These are phyloP conservation scores for Aspergillus brasiliensis DNA, from an alignment of 2,329 filamentous ascomycete species.

Conservation along the genomic window DNA sequence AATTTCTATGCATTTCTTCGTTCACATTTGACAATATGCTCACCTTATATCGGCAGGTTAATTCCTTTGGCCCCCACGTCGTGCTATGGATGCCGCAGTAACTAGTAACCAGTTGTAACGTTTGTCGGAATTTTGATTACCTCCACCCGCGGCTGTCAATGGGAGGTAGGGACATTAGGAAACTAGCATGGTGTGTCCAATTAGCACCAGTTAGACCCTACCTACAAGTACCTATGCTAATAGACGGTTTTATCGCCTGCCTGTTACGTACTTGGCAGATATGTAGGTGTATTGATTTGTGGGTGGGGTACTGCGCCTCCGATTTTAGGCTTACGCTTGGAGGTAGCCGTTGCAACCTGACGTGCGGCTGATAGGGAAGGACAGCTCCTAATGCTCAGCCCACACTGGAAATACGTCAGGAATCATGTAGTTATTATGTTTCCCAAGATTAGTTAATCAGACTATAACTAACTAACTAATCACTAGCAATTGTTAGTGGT, in stretches of 20 bases:
- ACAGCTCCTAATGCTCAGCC: neutral
- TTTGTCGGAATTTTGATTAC: neutral
- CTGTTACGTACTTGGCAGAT: neutral
- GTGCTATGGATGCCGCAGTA: neutral
- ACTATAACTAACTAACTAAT: neutral
- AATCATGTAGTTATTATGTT: neutral
- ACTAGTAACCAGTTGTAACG: neutral
- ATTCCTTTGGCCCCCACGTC: neutral
- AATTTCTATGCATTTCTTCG: too few species aligned
- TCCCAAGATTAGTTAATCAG: neutral
- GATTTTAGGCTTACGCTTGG: neutral
- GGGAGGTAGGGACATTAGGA: neutral
- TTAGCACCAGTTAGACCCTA: neutral
- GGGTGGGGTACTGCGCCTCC: neutral
- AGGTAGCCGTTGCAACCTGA: neutral
- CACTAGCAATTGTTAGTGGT: too few species aligned
- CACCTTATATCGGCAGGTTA: neutral
- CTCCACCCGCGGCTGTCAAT: slow-evolving; percentile 1
- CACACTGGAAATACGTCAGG: neutral
- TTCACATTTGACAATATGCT: too few species aligned
- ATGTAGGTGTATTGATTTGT: neutral
- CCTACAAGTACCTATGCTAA: neutral
- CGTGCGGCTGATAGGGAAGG: neutral
- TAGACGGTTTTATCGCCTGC: neutral
- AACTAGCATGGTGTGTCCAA: neutral